Conservation (phyloP, 208 protist genomes). For the Leishmania turanica region DNA sequence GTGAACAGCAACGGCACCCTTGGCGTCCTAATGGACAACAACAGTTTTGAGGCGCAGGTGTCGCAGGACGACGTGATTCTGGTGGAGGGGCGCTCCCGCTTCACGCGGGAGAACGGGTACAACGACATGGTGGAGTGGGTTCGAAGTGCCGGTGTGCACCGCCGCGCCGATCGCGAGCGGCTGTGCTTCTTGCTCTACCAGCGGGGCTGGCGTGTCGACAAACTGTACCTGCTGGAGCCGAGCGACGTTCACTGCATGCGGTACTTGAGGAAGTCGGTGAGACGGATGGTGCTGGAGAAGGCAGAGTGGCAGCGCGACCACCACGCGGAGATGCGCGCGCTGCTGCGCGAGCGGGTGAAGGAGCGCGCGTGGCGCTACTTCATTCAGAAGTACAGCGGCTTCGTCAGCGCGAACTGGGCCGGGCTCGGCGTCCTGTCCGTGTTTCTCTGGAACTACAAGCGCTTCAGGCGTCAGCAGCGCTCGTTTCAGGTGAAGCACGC, state of each 20-base stretch:
- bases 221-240: constrained; percentile 52
- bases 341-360: constrained; percentile 67
- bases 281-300: constrained; percentile 64
- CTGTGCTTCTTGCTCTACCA: constrained; percentile 58
- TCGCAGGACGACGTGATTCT: constrained; percentile 61
- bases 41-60: constrained; percentile 68
- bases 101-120: constrained; percentile 39
- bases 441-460: constrained; percentile 76
- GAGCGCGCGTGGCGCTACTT: constrained; percentile 70
- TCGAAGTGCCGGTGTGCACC: constrained; percentile 49
- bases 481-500: constrained; percentile 70
- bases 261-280: constrained; percentile 57
- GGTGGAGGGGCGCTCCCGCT: constrained; percentile 69
- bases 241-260: constrained; percentile 52
- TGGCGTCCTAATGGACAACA: constrained; percentile 83
- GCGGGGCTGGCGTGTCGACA: constrained; percentile 62
- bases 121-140: constrained; percentile 59
- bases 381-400: constrained; percentile 72
- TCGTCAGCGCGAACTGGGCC: constrained; percentile 68
- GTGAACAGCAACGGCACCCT: constrained; percentile 89
- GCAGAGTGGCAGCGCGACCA: constrained; percentile 67
- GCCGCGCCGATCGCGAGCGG: constrained; percentile 47
- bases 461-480: constrained; percentile 58
- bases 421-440: constrained; percentile 65
- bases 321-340: constrained; percentile 53